phyloP scores from a whole-genome alignment of 2,329 filamentous ascomycete genomes.

The Fusarium denticulatum region DNA sequence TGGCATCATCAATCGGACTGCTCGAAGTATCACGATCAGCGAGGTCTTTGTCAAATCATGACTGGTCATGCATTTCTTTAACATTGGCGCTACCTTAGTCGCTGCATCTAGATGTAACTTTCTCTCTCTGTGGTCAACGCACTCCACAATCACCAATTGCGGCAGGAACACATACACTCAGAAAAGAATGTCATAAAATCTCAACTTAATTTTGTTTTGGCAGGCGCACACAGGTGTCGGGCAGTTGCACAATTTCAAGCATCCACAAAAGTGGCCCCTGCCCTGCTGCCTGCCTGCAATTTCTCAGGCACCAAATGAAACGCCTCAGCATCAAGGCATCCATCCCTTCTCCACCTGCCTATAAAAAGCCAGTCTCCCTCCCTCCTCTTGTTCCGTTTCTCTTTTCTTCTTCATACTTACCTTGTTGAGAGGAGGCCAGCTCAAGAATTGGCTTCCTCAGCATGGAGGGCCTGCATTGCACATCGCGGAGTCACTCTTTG shows the following conservation, averaged over 20 bases:
- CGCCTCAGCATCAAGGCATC: constrained; percentile 28
- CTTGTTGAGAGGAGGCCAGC: constrained; percentile 57
- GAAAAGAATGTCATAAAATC: neutral
- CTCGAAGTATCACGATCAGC: neutral
- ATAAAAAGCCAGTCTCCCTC: constrained; percentile 45
- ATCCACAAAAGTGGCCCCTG: neutral
- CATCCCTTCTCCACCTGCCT: constrained; percentile 14
- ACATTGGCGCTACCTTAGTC: neutral
- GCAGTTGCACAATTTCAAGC: neutral
- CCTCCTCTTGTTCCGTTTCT: constrained; percentile 34
- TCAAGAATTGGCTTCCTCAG: constrained; percentile 58
- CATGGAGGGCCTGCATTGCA: constrained; percentile 65
- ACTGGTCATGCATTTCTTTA: neutral
- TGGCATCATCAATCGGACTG: neutral
- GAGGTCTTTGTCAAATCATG: neutral
- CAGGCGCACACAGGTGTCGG: neutral
- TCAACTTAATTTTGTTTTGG: neutral
- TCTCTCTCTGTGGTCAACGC: neutral
- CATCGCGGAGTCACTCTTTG: constrained; percentile 59
- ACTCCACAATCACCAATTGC: neutral
- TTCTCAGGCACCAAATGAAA: neutral
- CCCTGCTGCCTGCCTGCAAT: constrained; percentile 10
- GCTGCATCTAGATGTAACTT: neutral
- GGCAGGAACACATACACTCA: neutral
- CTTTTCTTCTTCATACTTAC: constrained; percentile 64